Conservation (phyloP, 148 eudicot species). For the Nepenthes gracilis region DNA sequence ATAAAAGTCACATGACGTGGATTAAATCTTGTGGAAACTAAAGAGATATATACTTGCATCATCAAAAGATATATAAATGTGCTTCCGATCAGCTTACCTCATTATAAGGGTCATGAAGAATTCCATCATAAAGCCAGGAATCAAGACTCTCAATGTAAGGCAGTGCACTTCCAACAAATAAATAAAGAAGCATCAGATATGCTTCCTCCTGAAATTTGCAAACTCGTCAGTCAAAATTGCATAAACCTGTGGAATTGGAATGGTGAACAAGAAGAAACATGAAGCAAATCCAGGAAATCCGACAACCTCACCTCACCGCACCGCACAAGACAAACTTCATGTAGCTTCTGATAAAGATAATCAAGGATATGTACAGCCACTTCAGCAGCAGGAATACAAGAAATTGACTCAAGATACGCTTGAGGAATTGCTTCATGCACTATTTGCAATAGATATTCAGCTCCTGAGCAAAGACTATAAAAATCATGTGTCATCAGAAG, state of each 20-base stretch:
- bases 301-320: slow-evolving; percentile 97
- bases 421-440: slow-evolving; percentile 67
- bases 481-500: slow-evolving; percentile 27
- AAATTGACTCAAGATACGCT: slow-evolving; percentile 32
- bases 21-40: background rate
- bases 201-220: slow-evolving; percentile 78
- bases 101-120: slow-evolving; percentile 84
- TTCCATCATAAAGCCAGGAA: slow-evolving; percentile 95
- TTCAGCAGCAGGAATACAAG: slow-evolving; percentile 61
- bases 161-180: slow-evolving; percentile 65
- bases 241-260: background rate
- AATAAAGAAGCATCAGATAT: slow-evolving; percentile 65
- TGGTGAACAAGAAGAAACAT: background rate
- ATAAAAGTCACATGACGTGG: background rate
- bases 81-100: slow-evolving; percentile 46
- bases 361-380: slow-evolving; percentile 73
- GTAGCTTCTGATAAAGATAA: slow-evolving; percentile 61
- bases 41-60: background rate
- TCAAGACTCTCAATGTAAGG: slow-evolving; percentile 77
- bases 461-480: slow-evolving; percentile 87
- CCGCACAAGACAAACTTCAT: slow-evolving; percentile 71
- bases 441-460: slow-evolving; percentile 64
- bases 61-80: background rate
- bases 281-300: slow-evolving; percentile 6
- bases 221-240: slow-evolving; percentile 3